phyloP scores from a whole-genome alignment of 352 stramenopile genomes.

The Blastocystis sp. region DNA sequence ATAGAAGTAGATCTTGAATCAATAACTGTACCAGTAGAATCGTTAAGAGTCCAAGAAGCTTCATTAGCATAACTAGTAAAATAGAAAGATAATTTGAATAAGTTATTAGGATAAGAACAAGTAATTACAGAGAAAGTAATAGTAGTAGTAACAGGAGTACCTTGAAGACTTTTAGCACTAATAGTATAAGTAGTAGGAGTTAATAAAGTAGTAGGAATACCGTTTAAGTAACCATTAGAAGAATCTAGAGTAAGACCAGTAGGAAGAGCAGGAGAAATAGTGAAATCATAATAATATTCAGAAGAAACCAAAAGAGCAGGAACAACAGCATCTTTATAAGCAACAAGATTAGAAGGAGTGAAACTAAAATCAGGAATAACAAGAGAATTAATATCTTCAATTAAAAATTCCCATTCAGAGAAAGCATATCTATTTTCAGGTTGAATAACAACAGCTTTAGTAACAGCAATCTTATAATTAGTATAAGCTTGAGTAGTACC shows the following conservation, averaged over 20 bases:
- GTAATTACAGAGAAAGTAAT: slow-evolving; percentile 10
- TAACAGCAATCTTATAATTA: too few species aligned
- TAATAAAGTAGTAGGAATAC: background rate
- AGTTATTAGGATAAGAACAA: too few species aligned
- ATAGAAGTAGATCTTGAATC: background rate
- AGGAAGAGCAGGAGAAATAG: background rate
- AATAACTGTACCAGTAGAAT: slow-evolving; percentile 1
- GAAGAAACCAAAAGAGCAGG: slow-evolving; percentile 1
- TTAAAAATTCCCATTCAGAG: too few species aligned
- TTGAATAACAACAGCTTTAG: too few species aligned
- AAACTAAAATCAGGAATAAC: slow-evolving; percentile 2
- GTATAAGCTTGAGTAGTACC: slow-evolving; percentile 7
- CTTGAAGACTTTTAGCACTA: slow-evolving; percentile 13
- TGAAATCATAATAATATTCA: slow-evolving; percentile 21
- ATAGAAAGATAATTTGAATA: too few species aligned
- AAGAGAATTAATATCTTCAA: slow-evolving; percentile 3
- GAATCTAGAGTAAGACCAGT: slow-evolving; percentile 6
- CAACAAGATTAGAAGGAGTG: slow-evolving; percentile 4
- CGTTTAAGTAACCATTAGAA: slow-evolving; percentile 6
- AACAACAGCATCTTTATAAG: slow-evolving; percentile 22
- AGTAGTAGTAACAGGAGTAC: background rate
- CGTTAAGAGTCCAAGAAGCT: too few species aligned
- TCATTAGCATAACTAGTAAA: too few species aligned
- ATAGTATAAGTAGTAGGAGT: slow-evolving; percentile 7
- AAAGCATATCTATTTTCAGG: too few species aligned